These are phyloP conservation scores for Porcisia deanei DNA, from an alignment of 208 protist genomes.

Conservation along the genomic window DNA sequence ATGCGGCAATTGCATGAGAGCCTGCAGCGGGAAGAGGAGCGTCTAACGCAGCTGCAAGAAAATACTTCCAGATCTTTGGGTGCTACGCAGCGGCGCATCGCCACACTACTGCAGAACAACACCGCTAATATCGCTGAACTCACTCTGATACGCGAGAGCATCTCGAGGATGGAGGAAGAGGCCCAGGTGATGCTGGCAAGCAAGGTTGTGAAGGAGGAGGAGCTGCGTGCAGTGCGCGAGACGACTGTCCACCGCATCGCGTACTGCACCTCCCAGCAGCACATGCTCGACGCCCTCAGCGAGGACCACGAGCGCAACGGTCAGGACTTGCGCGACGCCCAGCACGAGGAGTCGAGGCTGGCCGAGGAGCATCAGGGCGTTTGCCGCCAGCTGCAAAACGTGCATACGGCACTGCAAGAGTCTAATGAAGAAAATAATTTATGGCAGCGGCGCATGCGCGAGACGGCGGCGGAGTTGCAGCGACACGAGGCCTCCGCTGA, in stretches of 20 bases:
- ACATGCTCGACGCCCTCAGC: slow-evolving; percentile 56
- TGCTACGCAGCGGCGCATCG: slow-evolving; percentile 46
- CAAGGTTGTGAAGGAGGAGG: slow-evolving; percentile 82
- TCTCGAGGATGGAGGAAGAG: slow-evolving; percentile 60
- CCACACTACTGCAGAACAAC: slow-evolving; percentile 50
- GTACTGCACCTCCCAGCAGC: slow-evolving; percentile 39
- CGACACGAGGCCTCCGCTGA: slow-evolving; percentile 56
- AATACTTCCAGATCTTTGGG: slow-evolving; percentile 54
- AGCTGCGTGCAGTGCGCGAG: slow-evolving; percentile 69
- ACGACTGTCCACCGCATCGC: slow-evolving; percentile 46
- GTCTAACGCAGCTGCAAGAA: slow-evolving; percentile 52
- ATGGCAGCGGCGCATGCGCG: slow-evolving; percentile 61
- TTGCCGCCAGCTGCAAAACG: slow-evolving; percentile 72
- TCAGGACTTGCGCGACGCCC: slow-evolving; percentile 39
- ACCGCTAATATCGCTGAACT: slow-evolving; percentile 54
- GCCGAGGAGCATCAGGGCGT: slow-evolving; percentile 86
- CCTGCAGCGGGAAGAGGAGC: slow-evolving; percentile 93
- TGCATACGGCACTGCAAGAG: slow-evolving; percentile 85
- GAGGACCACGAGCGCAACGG: slow-evolving; percentile 55
- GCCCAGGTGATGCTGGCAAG: slow-evolving; percentile 49
- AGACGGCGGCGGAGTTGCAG: slow-evolving; percentile 66
- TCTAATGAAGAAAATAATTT: slow-evolving; percentile 88
- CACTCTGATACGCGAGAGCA: slow-evolving; percentile 34
- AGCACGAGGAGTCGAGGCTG: slow-evolving; percentile 51
- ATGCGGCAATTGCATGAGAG: slow-evolving; percentile 91